Conservation (phyloP, 306 rosid species). For the Casuarina cunninghamiana region DNA sequence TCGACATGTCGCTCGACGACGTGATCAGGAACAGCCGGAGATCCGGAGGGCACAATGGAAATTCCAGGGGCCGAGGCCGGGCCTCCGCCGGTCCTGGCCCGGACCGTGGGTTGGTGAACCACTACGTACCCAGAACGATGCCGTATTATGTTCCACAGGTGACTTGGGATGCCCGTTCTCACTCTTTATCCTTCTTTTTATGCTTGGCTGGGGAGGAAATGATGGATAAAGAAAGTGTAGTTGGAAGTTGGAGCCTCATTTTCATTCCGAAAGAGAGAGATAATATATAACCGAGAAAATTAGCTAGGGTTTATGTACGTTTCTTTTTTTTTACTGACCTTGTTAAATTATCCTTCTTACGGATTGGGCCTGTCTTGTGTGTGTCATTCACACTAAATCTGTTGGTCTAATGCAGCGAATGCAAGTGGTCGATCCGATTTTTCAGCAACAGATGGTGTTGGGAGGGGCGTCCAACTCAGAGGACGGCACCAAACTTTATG, state of each 20-base stretch:
- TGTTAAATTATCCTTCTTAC: background rate
- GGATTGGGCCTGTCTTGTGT: background rate
- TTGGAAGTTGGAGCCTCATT: background rate
- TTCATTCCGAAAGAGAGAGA: background rate
- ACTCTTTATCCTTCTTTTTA: background rate
- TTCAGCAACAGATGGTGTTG: constrained; percentile 4
- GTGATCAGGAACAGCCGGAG: constrained; percentile 20
- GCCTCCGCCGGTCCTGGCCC: constrained; percentile 25
- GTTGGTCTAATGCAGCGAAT: constrained; percentile 11
- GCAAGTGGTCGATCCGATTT: background rate
- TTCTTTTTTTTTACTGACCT: background rate
- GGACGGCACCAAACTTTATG: constrained; percentile 35
- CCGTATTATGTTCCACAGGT: constrained; percentile 31
- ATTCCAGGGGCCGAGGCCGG: constrained; percentile 22
- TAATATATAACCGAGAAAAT: background rate
- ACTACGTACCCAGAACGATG: constrained; percentile 3
- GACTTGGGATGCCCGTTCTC: background rate
- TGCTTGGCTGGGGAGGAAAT: constrained; percentile 14
- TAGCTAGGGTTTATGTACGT: background rate
- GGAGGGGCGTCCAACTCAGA: background rate
- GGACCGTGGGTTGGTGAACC: constrained; percentile 25
- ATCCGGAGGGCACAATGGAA: constrained; percentile 2
- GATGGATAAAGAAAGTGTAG: background rate
- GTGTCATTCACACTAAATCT: background rate
- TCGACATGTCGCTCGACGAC: constrained; percentile 43